Percentiles rank a stretch among this genome's conserved stretches.
These are phyloP conservation scores for Xylaria sp. DNA, from an alignment of 495 filamentous ascomycete species.

Conservation along the genomic window DNA sequence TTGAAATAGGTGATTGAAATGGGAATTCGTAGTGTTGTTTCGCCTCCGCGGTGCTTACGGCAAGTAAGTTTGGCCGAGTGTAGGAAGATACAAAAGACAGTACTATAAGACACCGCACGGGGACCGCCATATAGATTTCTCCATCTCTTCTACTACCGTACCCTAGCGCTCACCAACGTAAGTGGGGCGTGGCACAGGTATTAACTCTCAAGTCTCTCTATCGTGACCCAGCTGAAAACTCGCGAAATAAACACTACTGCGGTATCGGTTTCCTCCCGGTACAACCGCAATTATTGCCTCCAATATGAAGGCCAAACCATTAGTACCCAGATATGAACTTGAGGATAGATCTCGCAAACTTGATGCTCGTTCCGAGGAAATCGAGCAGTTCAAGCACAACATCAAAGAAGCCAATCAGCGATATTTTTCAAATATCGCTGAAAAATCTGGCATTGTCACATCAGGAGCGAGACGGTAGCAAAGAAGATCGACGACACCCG, in stretches of 20 bases:
- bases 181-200: constrained; percentile 4
- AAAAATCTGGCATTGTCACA: constrained; percentile 20
- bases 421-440: constrained; percentile 13
- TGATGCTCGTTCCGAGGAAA: constrained; percentile 18
- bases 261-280: constrained; percentile 9
- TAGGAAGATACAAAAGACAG: no score
- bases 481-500: constrained; percentile 18
- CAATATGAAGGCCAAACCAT: constrained; percentile 18
- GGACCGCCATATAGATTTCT: no score
- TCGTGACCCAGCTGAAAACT: constrained; percentile 9
- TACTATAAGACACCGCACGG: no score
- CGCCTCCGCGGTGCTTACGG: no score
- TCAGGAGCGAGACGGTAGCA: constrained; percentile 19
- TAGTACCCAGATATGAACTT: constrained; percentile 19
- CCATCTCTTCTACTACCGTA: background rate
- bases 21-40: no score
- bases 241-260: constrained; percentile 11
- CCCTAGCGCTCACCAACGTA: constrained; percentile 9
- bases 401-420: constrained; percentile 18
- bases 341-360: constrained; percentile 16
- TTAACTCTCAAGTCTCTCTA: constrained; percentile 13
- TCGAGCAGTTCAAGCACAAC: constrained; percentile 17
- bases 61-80: no score
- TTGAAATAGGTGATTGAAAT: no score
- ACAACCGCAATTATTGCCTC: constrained; percentile 15